Evolutionary conservation across 805 yeast species (phyloP).

Genomic region (Sungouiella blattae): DNA sequence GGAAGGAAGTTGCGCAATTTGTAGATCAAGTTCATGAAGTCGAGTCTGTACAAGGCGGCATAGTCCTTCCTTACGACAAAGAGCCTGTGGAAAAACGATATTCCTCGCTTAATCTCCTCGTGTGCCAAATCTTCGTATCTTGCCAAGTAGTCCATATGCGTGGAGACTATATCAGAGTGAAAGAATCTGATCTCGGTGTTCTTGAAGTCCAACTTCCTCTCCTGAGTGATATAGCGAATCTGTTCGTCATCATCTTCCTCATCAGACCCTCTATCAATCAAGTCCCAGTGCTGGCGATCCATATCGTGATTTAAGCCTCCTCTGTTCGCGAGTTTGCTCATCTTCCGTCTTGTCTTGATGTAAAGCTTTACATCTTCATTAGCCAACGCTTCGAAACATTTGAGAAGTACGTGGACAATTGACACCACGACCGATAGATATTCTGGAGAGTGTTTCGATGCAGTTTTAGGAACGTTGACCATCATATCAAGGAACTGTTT

Average conservation of each 20-base stretch:
- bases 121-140: conserved; percentile 61
- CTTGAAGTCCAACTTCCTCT: conserved; percentile 45
- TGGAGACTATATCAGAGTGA: conserved; percentile 57
- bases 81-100: conserved; percentile 69
- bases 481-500: conserved; percentile 56
- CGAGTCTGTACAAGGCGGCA: conserved; percentile 63
- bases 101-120: conserved; percentile 55
- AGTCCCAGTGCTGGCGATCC: conserved; percentile 15
- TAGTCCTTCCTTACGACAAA: conserved; percentile 58
- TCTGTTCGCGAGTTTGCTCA: conserved; percentile 25
- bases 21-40: conserved; percentile 62
- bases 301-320: conserved; percentile 15
- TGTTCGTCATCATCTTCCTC: conserved; percentile 28
- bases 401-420: conserved; percentile 60
- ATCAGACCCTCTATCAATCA: conserved; percentile 20
- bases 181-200: conserved; percentile 44
- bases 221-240: conserved; percentile 36
- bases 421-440: conserved; percentile 61
- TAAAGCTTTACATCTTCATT: conserved; percentile 50
- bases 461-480: conserved; percentile 57
- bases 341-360: conserved; percentile 44
- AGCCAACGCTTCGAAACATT: conserved; percentile 63
- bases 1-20: conserved; percentile 48
- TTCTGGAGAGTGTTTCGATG: conserved; percentile 59
- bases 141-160: conserved; percentile 60